Evolutionary conservation across 2,329 filamentous ascomycete species (phyloP).

Genomic region (Emericellopsis atlantica): DNA sequence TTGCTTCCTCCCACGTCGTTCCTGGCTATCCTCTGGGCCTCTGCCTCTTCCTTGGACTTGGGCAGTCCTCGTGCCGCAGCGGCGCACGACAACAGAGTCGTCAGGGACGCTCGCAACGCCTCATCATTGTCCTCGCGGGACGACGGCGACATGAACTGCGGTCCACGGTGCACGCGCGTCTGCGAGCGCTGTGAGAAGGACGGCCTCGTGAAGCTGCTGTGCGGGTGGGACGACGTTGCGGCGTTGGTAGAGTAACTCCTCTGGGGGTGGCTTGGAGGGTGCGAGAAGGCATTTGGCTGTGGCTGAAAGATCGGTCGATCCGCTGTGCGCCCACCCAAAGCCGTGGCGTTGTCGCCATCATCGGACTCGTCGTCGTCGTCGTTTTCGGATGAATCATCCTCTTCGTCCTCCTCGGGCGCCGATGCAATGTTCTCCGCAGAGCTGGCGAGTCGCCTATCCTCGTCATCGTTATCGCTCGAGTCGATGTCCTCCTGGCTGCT

Average conservation of each 20-base stretch:
- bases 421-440: slow-evolving; percentile 40
- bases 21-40: slow-evolving; percentile 17
- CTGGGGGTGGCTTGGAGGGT: slow-evolving; percentile 50
- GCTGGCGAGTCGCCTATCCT: slow-evolving; percentile 53
- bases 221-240: slow-evolving; percentile 32
- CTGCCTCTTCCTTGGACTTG: slow-evolving; percentile 43
- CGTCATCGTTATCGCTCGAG: slow-evolving; percentile 87
- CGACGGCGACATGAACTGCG: slow-evolving; percentile 59
- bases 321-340: slow-evolving; percentile 39
- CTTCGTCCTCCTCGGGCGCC: slow-evolving; percentile 24
- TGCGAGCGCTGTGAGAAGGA: slow-evolving; percentile 35
- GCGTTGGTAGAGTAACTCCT: slow-evolving; percentile 37
- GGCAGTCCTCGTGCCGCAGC: slow-evolving; percentile 75
- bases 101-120: slow-evolving; percentile 83
- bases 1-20: slow-evolving; percentile 29
- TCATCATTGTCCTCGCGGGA: slow-evolving; percentile 86
- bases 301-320: slow-evolving; percentile 57
- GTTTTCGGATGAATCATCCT: slow-evolving; percentile 31
- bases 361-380: slow-evolving; percentile 33
- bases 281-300: slow-evolving; percentile 85
- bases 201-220: slow-evolving; percentile 36
- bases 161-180: slow-evolving; percentile 29
- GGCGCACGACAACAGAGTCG: slow-evolving; percentile 87
- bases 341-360: slow-evolving; percentile 68
- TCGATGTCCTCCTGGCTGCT: slow-evolving; percentile 93